Conservation (phyloP, 768 basidiomycete species). For the Agaricus blazei region DNA sequence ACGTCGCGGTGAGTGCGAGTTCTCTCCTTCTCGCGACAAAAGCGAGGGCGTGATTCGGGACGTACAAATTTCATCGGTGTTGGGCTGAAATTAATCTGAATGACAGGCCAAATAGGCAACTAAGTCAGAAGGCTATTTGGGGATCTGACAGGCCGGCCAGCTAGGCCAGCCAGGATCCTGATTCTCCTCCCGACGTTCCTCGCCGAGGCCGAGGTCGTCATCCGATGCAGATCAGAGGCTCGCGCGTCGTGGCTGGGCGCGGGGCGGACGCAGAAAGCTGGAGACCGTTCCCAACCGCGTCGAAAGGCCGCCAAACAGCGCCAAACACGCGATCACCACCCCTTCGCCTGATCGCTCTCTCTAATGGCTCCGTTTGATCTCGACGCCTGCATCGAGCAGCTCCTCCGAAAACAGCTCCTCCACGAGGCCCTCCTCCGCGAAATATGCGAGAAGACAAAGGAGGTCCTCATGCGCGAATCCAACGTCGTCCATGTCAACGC, state of each 20-base stretch:
- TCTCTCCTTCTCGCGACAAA: conserved; percentile 1
- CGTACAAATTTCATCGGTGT: not conserved
- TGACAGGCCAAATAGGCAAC: not conserved
- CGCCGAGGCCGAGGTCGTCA: not conserved
- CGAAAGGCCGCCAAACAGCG: conserved; percentile 17
- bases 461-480: conserved; percentile 97
- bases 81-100: not conserved
- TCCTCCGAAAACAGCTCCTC: conserved; percentile 87
- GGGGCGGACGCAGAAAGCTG: not conserved
- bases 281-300: conserved; percentile 15
- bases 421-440: conserved; percentile 93
- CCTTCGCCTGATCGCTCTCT: conserved; percentile 1
- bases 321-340: conserved; percentile 22
- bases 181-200: not conserved
- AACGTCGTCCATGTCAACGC: conserved; percentile 97
- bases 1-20: not conserved
- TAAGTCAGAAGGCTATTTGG: not conserved
- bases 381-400: conserved; percentile 91
- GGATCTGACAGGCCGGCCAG: conserved; percentile 1
- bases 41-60: not conserved
- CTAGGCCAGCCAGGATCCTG: not conserved
- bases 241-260: too few relatives aligned
- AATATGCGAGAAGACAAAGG: conserved; percentile 99
- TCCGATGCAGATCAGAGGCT: too few relatives aligned
- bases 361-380: conserved; percentile 81